Percentiles rank a stretch among this genome's conserved stretches.
These are phyloP conservation scores for Neofusicoccum ribis DNA, from an alignment of 2,329 filamentous ascomycete genomes.

Conservation along the genomic window DNA sequence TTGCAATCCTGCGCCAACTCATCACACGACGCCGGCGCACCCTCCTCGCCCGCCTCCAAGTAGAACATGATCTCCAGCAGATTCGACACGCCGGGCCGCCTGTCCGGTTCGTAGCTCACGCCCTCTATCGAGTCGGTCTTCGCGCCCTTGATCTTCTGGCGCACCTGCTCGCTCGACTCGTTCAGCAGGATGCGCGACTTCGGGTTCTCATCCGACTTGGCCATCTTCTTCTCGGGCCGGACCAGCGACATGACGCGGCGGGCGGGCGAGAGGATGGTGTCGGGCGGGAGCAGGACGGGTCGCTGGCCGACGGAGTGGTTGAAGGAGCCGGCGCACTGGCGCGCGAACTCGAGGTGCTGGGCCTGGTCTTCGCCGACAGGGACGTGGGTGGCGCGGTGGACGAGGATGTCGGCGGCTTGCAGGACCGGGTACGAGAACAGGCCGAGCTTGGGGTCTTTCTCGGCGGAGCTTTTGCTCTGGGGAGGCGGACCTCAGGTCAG, in stretches of 20 bases:
- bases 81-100: slow-evolving; percentile 82
- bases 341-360: slow-evolving; percentile 91
- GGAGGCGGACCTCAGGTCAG: background rate
- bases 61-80: slow-evolving; percentile 77
- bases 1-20: slow-evolving; percentile 50
- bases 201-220: slow-evolving; percentile 74
- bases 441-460: slow-evolving; percentile 73
- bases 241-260: slow-evolving; percentile 88
- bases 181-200: slow-evolving; percentile 82
- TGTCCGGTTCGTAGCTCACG: slow-evolving; percentile 70
- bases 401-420: slow-evolving; percentile 89
- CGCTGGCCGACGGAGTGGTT: slow-evolving; percentile 71
- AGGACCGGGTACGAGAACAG: slow-evolving; percentile 95
- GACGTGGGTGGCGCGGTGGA: slow-evolving; percentile 88
- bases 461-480: slow-evolving; percentile 70
- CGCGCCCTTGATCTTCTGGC: slow-evolving; percentile 68
- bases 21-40: slow-evolving; percentile 37
- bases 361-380: slow-evolving; percentile 94
- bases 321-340: slow-evolving; percentile 83
- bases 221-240: slow-evolving; percentile 83
- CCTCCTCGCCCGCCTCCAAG: slow-evolving; percentile 52
- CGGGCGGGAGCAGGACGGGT: slow-evolving; percentile 65
- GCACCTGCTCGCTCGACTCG: slow-evolving; percentile 65
- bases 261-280: slow-evolving; percentile 56
- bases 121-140: slow-evolving; percentile 71